Percentiles rank a stretch among this genome's conserved stretches.
These are phyloP conservation scores for Coniochaeta sp. DNA, from an alignment of 2,329 filamentous ascomycete species.

Conservation along the genomic window DNA sequence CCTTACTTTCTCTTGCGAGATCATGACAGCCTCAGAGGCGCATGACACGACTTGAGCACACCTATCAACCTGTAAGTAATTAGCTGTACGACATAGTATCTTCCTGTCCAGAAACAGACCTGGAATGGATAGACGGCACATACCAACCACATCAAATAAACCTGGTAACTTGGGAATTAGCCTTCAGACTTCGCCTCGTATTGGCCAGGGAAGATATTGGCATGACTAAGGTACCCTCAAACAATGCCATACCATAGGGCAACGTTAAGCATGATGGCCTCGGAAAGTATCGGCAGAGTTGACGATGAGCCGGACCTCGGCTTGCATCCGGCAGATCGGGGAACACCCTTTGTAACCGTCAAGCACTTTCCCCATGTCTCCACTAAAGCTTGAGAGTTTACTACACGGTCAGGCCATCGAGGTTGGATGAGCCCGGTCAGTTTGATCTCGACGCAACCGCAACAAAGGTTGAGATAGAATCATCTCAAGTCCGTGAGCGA, in stretches of 20 bases:
- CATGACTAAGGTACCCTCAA: too few species aligned
- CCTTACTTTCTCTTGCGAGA: background rate
- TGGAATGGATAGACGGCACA: too few species aligned
- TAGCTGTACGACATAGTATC: background rate
- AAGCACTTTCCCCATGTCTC: background rate
- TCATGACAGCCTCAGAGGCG: background rate
- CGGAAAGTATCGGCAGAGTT: constrained; percentile 9
- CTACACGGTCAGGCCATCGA: background rate
- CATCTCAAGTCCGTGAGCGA: background rate
- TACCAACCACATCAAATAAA: too few species aligned
- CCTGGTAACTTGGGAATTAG: too few species aligned
- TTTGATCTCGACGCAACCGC: background rate
- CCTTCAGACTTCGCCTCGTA: background rate
- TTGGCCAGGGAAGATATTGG: background rate
- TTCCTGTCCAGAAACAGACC: background rate
- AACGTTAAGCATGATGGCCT: background rate
- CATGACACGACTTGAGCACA: background rate
- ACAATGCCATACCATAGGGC: too few species aligned
- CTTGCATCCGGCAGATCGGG: constrained; percentile 18
- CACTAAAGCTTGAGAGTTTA: background rate
- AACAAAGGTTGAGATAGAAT: background rate
- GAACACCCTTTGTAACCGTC: constrained; percentile 10
- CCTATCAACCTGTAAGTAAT: background rate
- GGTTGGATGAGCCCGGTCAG: background rate
- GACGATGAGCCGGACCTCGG: constrained; percentile 14